These are phyloP conservation scores for Globisporangium uncinulatum DNA, from an alignment of 352 stramenopile species.

Conservation along the genomic window DNA sequence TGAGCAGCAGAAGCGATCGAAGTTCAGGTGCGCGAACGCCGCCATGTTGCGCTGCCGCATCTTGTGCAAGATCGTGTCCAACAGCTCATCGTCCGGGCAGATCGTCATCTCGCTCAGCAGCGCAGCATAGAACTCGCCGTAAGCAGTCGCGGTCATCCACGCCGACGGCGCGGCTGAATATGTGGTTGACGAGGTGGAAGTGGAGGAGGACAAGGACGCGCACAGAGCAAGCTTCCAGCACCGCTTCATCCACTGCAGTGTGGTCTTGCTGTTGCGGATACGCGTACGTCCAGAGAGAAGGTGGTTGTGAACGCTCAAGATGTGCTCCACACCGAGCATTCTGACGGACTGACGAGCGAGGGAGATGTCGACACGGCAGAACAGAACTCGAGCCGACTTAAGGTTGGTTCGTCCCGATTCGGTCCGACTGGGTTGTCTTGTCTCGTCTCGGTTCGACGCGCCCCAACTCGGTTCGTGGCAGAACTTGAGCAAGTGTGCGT, in stretches of 20 bases:
- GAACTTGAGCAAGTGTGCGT: too few species aligned
- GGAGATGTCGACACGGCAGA: too few species aligned
- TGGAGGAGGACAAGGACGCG: not conserved
- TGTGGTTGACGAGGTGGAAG: too few species aligned
- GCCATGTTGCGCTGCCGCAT: conserved; percentile 42
- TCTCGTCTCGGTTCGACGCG: too few species aligned
- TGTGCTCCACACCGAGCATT: conserved; percentile 21
- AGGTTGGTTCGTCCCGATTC: too few species aligned
- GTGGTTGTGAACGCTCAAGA: conserved; percentile 29
- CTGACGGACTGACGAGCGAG: too few species aligned
- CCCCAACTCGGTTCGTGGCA: too few species aligned
- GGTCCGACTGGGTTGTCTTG: too few species aligned
- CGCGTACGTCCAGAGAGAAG: conserved; percentile 40
- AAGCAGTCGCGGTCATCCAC: conserved; percentile 29
- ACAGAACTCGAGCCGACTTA: too few species aligned
- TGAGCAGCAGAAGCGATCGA: conserved; percentile 52
- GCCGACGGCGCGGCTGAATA: conserved; percentile 1
- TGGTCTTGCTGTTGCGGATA: conserved; percentile 36
- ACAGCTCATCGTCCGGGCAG: conserved; percentile 54
- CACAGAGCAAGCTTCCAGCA: conserved; percentile 30
- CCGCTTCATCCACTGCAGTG: conserved; percentile 30
- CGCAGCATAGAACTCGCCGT: conserved; percentile 40
- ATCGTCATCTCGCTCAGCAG: conserved; percentile 59
- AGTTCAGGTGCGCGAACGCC: conserved; percentile 28
- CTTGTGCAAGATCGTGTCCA: conserved; percentile 33